phyloP scores from a whole-genome alignment of 139 green algal genomes.

The Coccomyxa sp. region DNA sequence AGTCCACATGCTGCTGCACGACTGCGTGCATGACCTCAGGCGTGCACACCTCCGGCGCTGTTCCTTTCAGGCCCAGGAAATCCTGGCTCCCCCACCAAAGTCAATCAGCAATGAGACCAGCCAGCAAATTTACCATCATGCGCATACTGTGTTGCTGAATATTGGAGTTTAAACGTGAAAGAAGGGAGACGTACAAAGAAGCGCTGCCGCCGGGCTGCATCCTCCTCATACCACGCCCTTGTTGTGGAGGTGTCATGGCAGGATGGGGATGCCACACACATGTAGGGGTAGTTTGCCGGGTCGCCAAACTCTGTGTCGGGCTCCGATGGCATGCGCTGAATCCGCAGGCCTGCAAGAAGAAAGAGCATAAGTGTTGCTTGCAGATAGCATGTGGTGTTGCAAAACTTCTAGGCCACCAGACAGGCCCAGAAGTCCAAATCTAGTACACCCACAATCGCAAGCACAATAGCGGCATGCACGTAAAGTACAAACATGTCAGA shows the following conservation, averaged over 20 bases:
- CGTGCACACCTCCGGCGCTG: constrained; percentile 49
- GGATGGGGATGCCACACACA: constrained; percentile 79
- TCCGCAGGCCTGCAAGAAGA: constrained; percentile 58
- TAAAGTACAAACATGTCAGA: too few species aligned
- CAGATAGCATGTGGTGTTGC: too few species aligned
- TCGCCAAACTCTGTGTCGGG: constrained; percentile 58
- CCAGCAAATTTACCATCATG: background rate
- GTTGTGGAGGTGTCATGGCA: constrained; percentile 91
- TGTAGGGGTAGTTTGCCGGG: constrained; percentile 66
- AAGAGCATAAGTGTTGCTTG: background rate
- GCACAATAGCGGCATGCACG: too few species aligned
- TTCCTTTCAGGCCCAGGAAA: constrained; percentile 22
- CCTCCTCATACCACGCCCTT: constrained; percentile 82
- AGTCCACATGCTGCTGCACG: constrained; percentile 81
- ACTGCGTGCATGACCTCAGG: constrained; percentile 75
- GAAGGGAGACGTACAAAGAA: constrained; percentile 45
- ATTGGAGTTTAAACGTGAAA: background rate
- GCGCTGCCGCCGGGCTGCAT: constrained; percentile 59
- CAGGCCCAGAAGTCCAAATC: too few species aligned
- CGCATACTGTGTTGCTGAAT: background rate
- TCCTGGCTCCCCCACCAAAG: too few species aligned
- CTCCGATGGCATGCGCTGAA: constrained; percentile 82
- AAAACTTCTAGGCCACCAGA: too few species aligned
- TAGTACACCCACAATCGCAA: too few species aligned
- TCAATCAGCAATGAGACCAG: background rate